Conservation (phyloP, 331 rosid genomes). For the Arachis monticola region DNA sequence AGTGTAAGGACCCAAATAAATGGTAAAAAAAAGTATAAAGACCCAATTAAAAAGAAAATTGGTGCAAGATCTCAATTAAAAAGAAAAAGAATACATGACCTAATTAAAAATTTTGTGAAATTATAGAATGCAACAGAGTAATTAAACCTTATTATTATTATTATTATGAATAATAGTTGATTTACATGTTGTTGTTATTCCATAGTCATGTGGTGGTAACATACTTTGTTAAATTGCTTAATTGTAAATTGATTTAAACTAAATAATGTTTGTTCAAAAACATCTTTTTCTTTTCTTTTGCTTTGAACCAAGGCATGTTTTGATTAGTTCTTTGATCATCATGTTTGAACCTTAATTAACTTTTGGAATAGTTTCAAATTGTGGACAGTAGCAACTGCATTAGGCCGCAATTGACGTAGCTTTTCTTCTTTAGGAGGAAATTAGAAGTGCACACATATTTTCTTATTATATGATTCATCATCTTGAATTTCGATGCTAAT, state of each 20-base stretch:
- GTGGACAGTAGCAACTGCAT: background rate
- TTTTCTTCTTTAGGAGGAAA: constrained; percentile 3
- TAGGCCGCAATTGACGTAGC: too few relatives aligned
- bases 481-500: background rate
- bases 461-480: too few relatives aligned
- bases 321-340: too few relatives aligned
- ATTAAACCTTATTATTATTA: background rate
- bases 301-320: background rate
- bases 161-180: constrained; percentile 24
- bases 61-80: too few relatives aligned
- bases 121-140: too few relatives aligned
- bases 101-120: too few relatives aligned
- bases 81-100: too few relatives aligned
- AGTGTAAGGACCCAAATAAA: too few relatives aligned
- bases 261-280: background rate
- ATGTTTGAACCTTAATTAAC: too few relatives aligned
- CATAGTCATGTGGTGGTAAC: constrained; percentile 15
- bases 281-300: background rate
- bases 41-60: too few relatives aligned
- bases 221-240: constrained; percentile 3
- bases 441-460: background rate
- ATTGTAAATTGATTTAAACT: constrained; percentile 33
- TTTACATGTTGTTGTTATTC: constrained; percentile 17
- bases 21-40: too few relatives aligned
- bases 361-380: too few relatives aligned